Evolutionary conservation across 306 rosid genomes (phyloP).

Genomic region (Begonia fuchsioides): DNA sequence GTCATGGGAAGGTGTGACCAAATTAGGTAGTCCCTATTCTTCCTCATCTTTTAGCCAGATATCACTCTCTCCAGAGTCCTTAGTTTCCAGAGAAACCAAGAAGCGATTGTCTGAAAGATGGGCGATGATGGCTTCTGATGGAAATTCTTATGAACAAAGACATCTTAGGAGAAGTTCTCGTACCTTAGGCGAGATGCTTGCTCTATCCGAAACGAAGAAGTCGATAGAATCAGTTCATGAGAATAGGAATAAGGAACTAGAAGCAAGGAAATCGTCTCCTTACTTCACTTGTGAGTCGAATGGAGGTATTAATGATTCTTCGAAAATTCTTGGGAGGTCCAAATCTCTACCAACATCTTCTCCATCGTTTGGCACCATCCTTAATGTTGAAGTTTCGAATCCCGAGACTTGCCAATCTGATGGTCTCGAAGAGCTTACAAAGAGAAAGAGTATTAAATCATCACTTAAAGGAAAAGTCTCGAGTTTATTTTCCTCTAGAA

Average conservation of each 20-base stretch:
- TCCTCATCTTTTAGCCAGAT: constrained; percentile 49
- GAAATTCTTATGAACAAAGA: constrained; percentile 41
- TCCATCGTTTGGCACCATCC: constrained; percentile 22
- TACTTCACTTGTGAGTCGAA: constrained; percentile 23
- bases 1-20: constrained; percentile 71
- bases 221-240: constrained; percentile 23
- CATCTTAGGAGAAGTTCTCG: constrained; percentile 41
- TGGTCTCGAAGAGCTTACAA: constrained; percentile 29
- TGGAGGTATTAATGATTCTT: constrained; percentile 27
- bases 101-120: too few species aligned
- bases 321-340: constrained; percentile 59
- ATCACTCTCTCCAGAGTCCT: constrained; percentile 76
- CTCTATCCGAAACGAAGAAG: constrained; percentile 57
- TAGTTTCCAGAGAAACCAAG: constrained; percentile 89
- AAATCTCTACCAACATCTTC: constrained; percentile 60
- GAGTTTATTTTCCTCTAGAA: constrained; percentile 69
- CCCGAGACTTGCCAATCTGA: constrained; percentile 19
- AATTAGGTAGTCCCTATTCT: constrained; percentile 53
- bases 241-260: constrained; percentile 25
- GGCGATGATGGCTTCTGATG: constrained; percentile 56
- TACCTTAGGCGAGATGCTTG: constrained; percentile 94
- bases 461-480: constrained; percentile 79
- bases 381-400: constrained; percentile 29
- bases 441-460: constrained; percentile 50
- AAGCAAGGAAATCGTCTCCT: constrained; percentile 31